Base-by-base conservation (phyloP, 768 basidiomycete species). In the Hygrophorus pudorinus region DNA sequence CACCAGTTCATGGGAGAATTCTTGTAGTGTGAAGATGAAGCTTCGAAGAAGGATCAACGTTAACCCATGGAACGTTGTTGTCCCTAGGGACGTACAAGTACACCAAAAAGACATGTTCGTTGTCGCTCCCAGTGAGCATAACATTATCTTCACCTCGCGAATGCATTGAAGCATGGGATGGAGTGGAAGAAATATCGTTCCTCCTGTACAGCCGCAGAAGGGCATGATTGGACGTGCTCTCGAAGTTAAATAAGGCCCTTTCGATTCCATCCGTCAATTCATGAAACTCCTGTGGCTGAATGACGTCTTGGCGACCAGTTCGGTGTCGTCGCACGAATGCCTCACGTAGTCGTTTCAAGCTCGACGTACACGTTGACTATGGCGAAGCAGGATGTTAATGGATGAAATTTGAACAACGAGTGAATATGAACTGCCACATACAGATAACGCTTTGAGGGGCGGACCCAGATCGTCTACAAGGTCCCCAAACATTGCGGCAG, bases 1-100 rank as follows among this genome's bases (percentile, higher is more conserved):
- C 27, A 84, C 68, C 41, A 94, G 62, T 60, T 98, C 94, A 46
- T 75, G 70, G 6, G 88, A 76, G 58, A 97, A 97, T 57, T 98
- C 96, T 62, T 99, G 91, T 35, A 97, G 60, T 0, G 91, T 94
- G 63, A 97, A 99, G 51, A 96, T 85, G 63, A 94, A 97, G 67
- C 92, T 96, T 50, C 21, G 11, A 17, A 16, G 24, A 27, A 3
- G 11, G 50, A 4, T 29, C 28, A 17, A 12, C 27, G 21, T 14
- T 4, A 32, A 32, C 5, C 20, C 53, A 31, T 47, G 42, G 46
- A 11, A 45, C 21, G 9, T 17, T 18, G 39, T 24, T 21, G 6
- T 16, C 43, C 39, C 14, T 39, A 31, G 2, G 42, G 35, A 70
- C 89, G 59, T 49, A 93, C 92, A 92, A 94, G 57, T 93, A 94